Percentiles rank a stretch among this genome's conserved stretches.
Conservation (phyloP, 75 land plant genomes). For the Ceratopteris richardii region DNA sequence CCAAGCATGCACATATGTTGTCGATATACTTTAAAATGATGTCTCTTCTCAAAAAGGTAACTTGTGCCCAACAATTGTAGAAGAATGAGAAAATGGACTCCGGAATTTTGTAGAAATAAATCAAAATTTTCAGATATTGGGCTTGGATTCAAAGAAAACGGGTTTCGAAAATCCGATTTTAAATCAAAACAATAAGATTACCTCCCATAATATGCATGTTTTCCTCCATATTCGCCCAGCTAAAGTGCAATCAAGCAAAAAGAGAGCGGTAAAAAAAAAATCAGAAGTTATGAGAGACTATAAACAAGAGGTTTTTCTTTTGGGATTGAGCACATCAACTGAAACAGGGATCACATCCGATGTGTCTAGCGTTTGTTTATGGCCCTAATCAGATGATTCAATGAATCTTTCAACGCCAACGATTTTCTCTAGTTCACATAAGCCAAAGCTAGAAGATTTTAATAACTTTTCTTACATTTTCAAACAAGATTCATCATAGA, state of each 20-base stretch:
- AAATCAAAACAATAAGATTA: too few relatives aligned
- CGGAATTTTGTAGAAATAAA: neutral
- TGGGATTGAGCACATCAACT: too few relatives aligned
- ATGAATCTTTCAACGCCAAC: constrained; percentile 40
- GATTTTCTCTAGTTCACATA: constrained; percentile 18
- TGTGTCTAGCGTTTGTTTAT: too few relatives aligned
- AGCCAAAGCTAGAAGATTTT: constrained; percentile 45
- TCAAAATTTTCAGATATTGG: neutral
- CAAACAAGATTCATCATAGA: constrained; percentile 42
- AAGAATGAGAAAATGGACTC: too few relatives aligned
- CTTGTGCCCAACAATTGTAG: too few relatives aligned
- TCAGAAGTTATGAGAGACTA: too few relatives aligned
- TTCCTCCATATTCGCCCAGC: constrained; percentile 49
- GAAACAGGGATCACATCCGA: too few relatives aligned
- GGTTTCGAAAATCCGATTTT: too few relatives aligned
- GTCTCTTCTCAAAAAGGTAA: neutral
- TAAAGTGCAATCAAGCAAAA: neutral
- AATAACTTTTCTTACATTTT: constrained; percentile 53
- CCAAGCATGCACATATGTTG: neutral
- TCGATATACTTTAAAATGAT: neutral
- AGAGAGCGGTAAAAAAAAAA: constrained; percentile 10
- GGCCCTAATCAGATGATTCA: constrained; percentile 16
- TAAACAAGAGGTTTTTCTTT: too few relatives aligned
- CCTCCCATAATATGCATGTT: constrained; percentile 21
- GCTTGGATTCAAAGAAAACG: too few relatives aligned